phyloP scores from a whole-genome alignment of 179 eudicot genomes.

The Patellifolia procumbens region DNA sequence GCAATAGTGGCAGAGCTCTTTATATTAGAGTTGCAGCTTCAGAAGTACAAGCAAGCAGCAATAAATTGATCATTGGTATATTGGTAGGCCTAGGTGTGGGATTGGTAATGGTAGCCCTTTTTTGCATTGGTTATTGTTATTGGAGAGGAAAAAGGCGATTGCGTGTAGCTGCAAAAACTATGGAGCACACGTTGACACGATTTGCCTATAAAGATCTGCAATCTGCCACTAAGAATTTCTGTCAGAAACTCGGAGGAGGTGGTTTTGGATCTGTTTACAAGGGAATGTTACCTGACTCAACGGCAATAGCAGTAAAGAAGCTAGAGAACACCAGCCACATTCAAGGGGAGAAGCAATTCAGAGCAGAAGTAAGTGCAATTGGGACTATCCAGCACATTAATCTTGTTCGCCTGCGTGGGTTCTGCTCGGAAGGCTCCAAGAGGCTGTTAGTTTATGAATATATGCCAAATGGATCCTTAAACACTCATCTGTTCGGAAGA shows the following conservation, averaged over 20 bases:
- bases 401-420: no score
- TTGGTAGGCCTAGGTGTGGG: constrained; percentile 15
- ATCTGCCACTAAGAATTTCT: constrained; percentile 34
- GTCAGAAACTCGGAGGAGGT: constrained; percentile 29
- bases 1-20: constrained; percentile 30
- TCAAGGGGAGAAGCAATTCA: no score
- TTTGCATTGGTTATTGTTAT: not conserved
- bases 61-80: constrained; percentile 19
- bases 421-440: no score
- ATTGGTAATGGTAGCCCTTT: not conserved
- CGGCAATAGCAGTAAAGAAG: constrained; percentile 33
- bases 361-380: no score
- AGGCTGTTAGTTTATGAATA: no score
- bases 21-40: constrained; percentile 27
- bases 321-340: constrained; percentile 28
- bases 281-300: constrained; percentile 31
- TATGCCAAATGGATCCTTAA: no score
- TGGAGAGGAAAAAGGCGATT: constrained; percentile 26
- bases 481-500: no score
- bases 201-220: constrained; percentile 30
- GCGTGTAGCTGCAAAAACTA: constrained; percentile 9
- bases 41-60: constrained; percentile 9
- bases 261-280: constrained; percentile 39
- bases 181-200: constrained; percentile 24
- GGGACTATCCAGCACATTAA: no score